phyloP scores from a whole-genome alignment of 2,329 filamentous ascomycete species.

The Tolypocladium inflatum region DNA sequence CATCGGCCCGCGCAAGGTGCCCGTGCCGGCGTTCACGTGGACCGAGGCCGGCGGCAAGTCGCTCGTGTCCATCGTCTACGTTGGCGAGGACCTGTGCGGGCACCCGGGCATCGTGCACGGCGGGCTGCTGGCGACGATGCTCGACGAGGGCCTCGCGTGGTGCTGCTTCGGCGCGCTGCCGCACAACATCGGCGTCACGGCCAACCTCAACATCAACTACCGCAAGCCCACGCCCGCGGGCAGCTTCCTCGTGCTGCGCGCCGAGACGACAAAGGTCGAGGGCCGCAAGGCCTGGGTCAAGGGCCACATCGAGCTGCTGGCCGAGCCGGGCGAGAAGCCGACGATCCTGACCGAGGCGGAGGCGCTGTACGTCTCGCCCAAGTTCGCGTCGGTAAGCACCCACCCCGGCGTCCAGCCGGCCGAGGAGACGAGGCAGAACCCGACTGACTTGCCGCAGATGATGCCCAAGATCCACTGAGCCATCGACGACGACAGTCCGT shows the following conservation, averaged over 20 bases:
- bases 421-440: not conserved
- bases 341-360: slow-evolving; percentile 70
- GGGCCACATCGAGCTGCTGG: slow-evolving; percentile 74
- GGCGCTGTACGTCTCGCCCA: slow-evolving; percentile 83
- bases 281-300: slow-evolving; percentile 93
- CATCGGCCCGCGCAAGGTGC: slow-evolving; percentile 63
- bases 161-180: slow-evolving; percentile 85
- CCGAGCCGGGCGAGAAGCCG: slow-evolving; percentile 48
- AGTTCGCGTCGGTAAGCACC: slow-evolving; percentile 59
- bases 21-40: slow-evolving; percentile 75
- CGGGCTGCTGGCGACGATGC: slow-evolving; percentile 79
- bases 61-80: slow-evolving; percentile 63
- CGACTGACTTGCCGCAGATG: slow-evolving; percentile 4
- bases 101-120: slow-evolving; percentile 89
- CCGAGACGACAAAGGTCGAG: slow-evolving; percentile 75
- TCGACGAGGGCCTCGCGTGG: slow-evolving; percentile 82
- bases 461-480: slow-evolving; percentile 9
- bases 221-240: slow-evolving; percentile 68
- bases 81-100: slow-evolving; percentile 74
- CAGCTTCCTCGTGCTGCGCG: slow-evolving; percentile 67
- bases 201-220: slow-evolving; percentile 77
- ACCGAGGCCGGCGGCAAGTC: slow-evolving; percentile 59
- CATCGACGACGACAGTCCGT: not conserved
- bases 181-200: slow-evolving; percentile 78
- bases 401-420: too few relatives aligned